These are phyloP conservation scores for Penicillium sp. DNA, from an alignment of 2,329 filamentous ascomycete species.

Conservation along the genomic window DNA sequence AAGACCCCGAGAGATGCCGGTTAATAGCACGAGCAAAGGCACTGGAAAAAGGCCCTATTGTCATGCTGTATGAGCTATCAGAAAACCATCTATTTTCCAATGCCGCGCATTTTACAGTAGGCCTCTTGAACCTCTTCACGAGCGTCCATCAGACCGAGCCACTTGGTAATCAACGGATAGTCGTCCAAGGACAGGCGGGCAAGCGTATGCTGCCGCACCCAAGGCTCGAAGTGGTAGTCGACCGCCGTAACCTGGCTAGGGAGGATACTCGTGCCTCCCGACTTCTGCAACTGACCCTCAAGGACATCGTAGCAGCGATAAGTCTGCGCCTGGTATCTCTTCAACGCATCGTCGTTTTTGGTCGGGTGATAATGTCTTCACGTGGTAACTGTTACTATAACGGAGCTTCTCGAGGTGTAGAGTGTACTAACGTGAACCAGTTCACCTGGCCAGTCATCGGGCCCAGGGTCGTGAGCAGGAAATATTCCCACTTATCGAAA, in stretches of 20 bases:
- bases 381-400: background rate
- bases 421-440: slow-evolving; percentile 36
- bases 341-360: slow-evolving; percentile 44
- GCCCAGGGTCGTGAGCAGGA: slow-evolving; percentile 42
- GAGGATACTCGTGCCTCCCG: slow-evolving; percentile 38
- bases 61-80: too few relatives aligned
- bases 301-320: slow-evolving; percentile 45
- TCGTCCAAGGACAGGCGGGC: slow-evolving; percentile 42
- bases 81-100: background rate
- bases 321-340: slow-evolving; percentile 41
- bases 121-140: slow-evolving; percentile 42
- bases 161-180: slow-evolving; percentile 41
- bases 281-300: slow-evolving; percentile 43
- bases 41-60: too few relatives aligned
- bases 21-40: too few relatives aligned
- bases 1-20: too few relatives aligned
- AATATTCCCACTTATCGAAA: slow-evolving; percentile 49
- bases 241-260: slow-evolving; percentile 39
- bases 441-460: slow-evolving; percentile 44
- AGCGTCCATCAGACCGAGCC: slow-evolving; percentile 36
- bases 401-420: background rate
- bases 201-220: slow-evolving; percentile 40
- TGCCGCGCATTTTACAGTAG: slow-evolving; percentile 34
- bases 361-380: slow-evolving; percentile 38
- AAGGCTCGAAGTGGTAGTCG: slow-evolving; percentile 45